Evolutionary conservation across 164 flowering plant genomes (phyloP), one percentile per base, ranked within the genome.

Genomic region (Sextonia rubra): DNA sequence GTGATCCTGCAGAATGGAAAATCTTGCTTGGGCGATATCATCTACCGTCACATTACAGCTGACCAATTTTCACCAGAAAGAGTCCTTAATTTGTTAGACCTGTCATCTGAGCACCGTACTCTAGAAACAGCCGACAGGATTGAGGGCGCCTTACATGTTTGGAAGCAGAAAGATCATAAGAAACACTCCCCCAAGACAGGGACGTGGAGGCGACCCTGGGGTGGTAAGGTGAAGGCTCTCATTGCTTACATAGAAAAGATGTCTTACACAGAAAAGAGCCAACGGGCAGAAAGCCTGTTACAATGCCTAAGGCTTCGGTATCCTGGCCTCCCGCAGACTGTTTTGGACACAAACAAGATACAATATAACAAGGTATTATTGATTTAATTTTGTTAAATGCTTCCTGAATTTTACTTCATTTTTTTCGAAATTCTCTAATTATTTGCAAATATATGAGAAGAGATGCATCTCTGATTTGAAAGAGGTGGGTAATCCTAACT

Each of bases 301-400:
- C 78, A 69, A 25, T 77, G 75, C 74, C 68, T 88, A 22, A 85
- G 74, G 78, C 70, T 75, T 17, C 82, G 87, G 18, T 86, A 80
- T 75, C 92, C 91, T 44, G 88, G 84, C 62, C 86, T 90, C 70
- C 85, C 92, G 9, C 91, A 88, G 64, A 83, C 90, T n/a, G 69
- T 82, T 12, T 74, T 90, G 66, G 94, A 90, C 73, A 88, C 77
- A 82, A 78, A 66, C 81, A 90, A 88, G 82, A 89, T 89, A 30
- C 90, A 86, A 55, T 80, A 78, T 68, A 89, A 88, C 79, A 88
- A 82, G 89, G 93, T 89, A 74, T 69, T 23, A 6, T 49, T 7
- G 17, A 26, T 1, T 6, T 47, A 7, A 47, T 47, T 47, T 47
- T 47, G 6, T 12, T 47, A 12, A 47, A 6, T 47, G 12, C 49